Percentiles rank a stretch among this genome's conserved stretches.
Evolutionary conservation across 768 basidiomycete genomes (phyloP).

Genomic region (Pulveroboletus sp.): DNA sequence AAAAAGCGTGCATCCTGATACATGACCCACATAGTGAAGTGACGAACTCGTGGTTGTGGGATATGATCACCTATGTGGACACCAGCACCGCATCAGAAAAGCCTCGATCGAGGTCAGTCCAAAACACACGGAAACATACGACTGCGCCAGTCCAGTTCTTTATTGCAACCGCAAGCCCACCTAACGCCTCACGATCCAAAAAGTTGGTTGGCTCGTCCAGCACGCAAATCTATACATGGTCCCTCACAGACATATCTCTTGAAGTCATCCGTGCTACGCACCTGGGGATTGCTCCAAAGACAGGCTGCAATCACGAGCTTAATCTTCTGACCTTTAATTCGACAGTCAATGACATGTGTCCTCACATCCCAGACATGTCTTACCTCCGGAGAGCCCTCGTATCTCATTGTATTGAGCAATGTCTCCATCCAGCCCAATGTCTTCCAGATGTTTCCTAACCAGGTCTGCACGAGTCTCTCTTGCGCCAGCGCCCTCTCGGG

Average conservation of each 20-base stretch:
- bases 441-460: constrained; percentile 89
- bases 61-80: constrained; percentile 76
- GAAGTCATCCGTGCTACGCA: constrained; percentile 27
- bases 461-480: constrained; percentile 78
- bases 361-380: constrained; percentile 17
- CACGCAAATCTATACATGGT: constrained; percentile 52
- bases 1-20: constrained; percentile 7
- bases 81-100: constrained; percentile 13
- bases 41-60: constrained; percentile 90
- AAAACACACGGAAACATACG: constrained; percentile 34
- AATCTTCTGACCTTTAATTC: constrained; percentile 81
- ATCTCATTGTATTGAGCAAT: constrained; percentile 99
- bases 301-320: constrained; percentile 94
- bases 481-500: constrained; percentile 89
- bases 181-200: constrained; percentile 92
- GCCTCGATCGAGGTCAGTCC: constrained; percentile 10
- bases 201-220: constrained; percentile 95
- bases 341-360: constrained; percentile 8
- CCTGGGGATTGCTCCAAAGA: constrained; percentile 94
- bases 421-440: constrained; percentile 94
- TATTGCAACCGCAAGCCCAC: constrained; percentile 92
- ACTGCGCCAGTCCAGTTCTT: constrained; percentile 93
- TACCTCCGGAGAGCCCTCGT: constrained; percentile 87
- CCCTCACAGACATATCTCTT: constrained; percentile 3
- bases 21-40: constrained; percentile 64